Evolutionary conservation across 2,329 filamentous ascomycete genomes (phyloP).

Genomic region (Hymenoscyphus fraxineus): DNA sequence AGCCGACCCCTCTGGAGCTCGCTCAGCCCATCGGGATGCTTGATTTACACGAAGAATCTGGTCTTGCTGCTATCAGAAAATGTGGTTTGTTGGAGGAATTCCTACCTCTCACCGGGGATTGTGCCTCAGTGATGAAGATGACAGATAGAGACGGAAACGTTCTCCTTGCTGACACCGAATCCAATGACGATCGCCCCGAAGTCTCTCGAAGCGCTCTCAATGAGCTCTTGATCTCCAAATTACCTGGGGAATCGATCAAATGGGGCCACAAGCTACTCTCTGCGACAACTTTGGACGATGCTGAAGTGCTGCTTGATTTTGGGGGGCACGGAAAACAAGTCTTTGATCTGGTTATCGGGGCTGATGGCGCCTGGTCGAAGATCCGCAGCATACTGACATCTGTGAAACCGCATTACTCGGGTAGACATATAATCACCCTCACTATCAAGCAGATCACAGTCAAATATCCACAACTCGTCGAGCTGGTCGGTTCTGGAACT

Average conservation of each 20-base stretch:
- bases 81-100: constrained; percentile 45
- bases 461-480: constrained; percentile 32
- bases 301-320: neutral
- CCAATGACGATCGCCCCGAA: constrained; percentile 8
- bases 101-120: constrained; percentile 30
- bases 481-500: neutral
- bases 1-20: neutral
- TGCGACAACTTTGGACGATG: neutral
- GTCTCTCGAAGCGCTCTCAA: constrained; percentile 17
- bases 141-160: constrained; percentile 36
- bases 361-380: constrained; percentile 41
- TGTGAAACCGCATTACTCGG: constrained; percentile 38
- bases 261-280: constrained; percentile 39
- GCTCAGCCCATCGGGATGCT: constrained; percentile 39
- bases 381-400: constrained; percentile 35
- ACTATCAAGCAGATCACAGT: constrained; percentile 32
- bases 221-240: constrained; percentile 9
- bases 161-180: neutral
- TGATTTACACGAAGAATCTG: constrained; percentile 46
- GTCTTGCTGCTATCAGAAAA: constrained; percentile 43
- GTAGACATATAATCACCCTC: constrained; percentile 24
- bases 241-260: constrained; percentile 27
- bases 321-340: constrained; percentile 10
- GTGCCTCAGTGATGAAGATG: constrained; percentile 33
- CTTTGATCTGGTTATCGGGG: constrained; percentile 40